Evolutionary conservation across 306 rosid genomes (phyloP), one percentile per base, ranked within the genome.

Genomic region (Vigna reflexopilosa): DNA sequence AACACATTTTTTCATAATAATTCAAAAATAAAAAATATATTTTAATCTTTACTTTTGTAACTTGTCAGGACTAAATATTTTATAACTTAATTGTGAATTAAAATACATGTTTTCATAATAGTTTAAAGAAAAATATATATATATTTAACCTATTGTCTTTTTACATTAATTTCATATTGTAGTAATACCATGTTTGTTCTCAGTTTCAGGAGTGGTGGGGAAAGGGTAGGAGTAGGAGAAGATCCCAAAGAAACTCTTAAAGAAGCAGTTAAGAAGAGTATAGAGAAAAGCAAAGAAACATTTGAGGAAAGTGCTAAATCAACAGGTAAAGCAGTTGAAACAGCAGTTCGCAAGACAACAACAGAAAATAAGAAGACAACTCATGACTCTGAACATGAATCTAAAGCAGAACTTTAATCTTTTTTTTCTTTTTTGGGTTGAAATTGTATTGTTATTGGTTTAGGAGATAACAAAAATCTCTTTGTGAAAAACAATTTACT

Each of bases 251-350:
- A 10, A 13, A 75, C 71, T 11, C 34, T 86, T 67, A 88, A 57
- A 77, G 86, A 84, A 2, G 90, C 87, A 11, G 89, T 70, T n/a
- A 89, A 13, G 55, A 87, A 75, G 87, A 86, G 91, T 79, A 84
- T 90, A 4, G 80, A 20, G 28, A 24, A 61, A 69, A 83, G 94
- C 93, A 89, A 81, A 85, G 86, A 86, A 40, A 62, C 85, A 3
- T 91, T 91, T 7, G 85, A 89, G 57, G 94, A n/a, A 61, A 63
- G 83, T n/a, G 94, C 96, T 12, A 82, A 79, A 88, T 59, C 88
- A 19, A 90, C 90, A 7, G 98, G 86, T 7, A 77, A 87, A 55
- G 82, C 71, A 1, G 84, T 86, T 5, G 90, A 85, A 67, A 85
- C 49, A 67, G 81, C 85, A 19, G 66, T 86, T 81, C 88, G 76